Evolutionary conservation across 768 basidiomycete genomes (phyloP), one percentile per base, ranked within the genome.

Genomic region (Boletus reticulatus): DNA sequence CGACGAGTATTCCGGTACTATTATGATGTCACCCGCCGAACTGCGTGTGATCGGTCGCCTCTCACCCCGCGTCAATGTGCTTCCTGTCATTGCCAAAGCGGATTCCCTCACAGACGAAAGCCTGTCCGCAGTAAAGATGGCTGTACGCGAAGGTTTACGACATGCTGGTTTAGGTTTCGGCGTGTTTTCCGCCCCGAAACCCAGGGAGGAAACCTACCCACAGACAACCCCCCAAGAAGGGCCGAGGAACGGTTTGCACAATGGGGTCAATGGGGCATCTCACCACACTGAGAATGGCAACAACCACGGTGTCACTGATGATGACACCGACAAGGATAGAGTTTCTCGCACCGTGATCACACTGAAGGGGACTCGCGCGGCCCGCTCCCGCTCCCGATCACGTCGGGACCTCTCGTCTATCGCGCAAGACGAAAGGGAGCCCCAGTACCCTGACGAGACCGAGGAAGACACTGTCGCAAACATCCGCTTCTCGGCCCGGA

Each of bases 91-190:
- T 59, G 87, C 88, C 14, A 87, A 77, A 56, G 79, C 91, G 4
- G 92, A 94, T 71, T 90, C 89, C 38, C 77, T 94, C 57, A 94
- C 92, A 37, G 88, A 94, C 66, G 86, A 84, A 57, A 87, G 81
- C 60, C 76, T 94, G 53, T 71, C 72, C 43, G 80, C 82, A 44
- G 78, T 92, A 48, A 93, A 92, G 76, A 73, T 78, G 50, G 87
- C 87, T 27, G 81, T 94, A n/a, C 83, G 82, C 44, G 79, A 73
- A 48, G 89, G 86, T 53, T 74, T 94, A 38, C 74, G 75, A 49
- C 80, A 82, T 50, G 85, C 87, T 19, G 82, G 82, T 14, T 79
- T 93, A 39, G 85, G 83, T 65, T 88, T 92, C 66, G 90, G 91
- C 46, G 84, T 93, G 19, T 91, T 93, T 68, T 81, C 80, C 16